Evolutionary conservation across 495 filamentous ascomycete species (phyloP).

Genomic region (Penicilliopsis zonata): DNA sequence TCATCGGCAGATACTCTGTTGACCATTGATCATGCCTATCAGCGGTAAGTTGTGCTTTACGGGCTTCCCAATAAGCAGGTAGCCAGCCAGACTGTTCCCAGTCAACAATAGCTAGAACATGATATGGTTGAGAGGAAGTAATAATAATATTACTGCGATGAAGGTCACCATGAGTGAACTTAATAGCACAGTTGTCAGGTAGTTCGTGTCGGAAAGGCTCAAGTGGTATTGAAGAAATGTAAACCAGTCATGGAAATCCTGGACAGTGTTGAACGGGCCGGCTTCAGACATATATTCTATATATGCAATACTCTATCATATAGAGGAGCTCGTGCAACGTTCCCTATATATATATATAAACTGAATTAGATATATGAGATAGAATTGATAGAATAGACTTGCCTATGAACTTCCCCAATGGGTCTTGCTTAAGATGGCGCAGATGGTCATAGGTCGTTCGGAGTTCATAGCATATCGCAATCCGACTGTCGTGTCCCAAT

Average conservation of each 20-base stretch:
- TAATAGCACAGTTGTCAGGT: slow-evolving; percentile 19
- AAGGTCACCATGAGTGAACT: slow-evolving; percentile 35
- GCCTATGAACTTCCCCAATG: slow-evolving; percentile 10
- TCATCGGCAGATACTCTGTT: slow-evolving; percentile 14
- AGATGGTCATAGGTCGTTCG: slow-evolving; percentile 11
- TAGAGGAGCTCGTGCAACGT: slow-evolving; percentile 9
- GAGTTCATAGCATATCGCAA: slow-evolving; percentile 16
- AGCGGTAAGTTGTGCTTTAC: slow-evolving; percentile 25
- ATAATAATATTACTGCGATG: slow-evolving; percentile 35
- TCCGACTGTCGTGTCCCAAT: slow-evolving; percentile 10
- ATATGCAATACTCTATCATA: slow-evolving; percentile 15
- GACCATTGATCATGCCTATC: slow-evolving; percentile 14
- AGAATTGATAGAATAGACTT: slow-evolving; percentile 3
- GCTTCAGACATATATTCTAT: slow-evolving; percentile 13
- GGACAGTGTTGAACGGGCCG: slow-evolving; percentile 16
- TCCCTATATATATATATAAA: slow-evolving; percentile 8
- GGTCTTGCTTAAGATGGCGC: slow-evolving; percentile 18
- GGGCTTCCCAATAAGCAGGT: slow-evolving; percentile 35
- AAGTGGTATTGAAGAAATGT: slow-evolving; percentile 15
- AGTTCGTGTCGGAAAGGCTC: slow-evolving; percentile 17
- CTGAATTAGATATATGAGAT: slow-evolving; percentile 1
- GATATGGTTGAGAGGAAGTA: slow-evolving; percentile 14
- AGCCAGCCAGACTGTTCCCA: slow-evolving; percentile 39
- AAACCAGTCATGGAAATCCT: slow-evolving; percentile 17
- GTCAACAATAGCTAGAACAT: slow-evolving; percentile 26